phyloP scores from a whole-genome alignment of 2,329 filamentous ascomycete genomes.

The Pseudonectria buxi region DNA sequence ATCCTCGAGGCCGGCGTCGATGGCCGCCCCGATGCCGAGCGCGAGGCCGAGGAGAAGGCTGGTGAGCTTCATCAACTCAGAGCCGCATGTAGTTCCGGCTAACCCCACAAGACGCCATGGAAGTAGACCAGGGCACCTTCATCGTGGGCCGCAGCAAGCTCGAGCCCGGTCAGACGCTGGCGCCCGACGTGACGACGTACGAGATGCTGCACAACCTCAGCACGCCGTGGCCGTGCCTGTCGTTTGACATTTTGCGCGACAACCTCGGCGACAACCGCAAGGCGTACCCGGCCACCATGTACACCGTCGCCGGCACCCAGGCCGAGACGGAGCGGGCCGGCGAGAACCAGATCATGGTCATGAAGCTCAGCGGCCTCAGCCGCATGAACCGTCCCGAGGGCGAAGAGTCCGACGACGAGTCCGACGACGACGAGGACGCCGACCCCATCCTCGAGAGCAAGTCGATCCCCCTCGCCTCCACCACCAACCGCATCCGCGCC shows the following conservation, averaged over 20 bases:
- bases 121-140: conserved; percentile 89
- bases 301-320: conserved; percentile 91
- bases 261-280: conserved; percentile 80
- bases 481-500: conserved; percentile 87
- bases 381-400: conserved; percentile 68
- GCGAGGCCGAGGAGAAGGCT: conserved; percentile 80
- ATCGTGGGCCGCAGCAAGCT: conserved; percentile 92
- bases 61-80: conserved; percentile 29
- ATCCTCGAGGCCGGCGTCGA: conserved; percentile 92
- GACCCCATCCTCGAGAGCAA: conserved; percentile 94
- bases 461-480: conserved; percentile 76
- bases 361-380: conserved; percentile 90
- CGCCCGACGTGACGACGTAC: conserved; percentile 90
- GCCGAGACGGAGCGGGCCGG: conserved; percentile 66
- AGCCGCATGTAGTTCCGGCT: neutral
- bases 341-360: conserved; percentile 91
- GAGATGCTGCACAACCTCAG: conserved; percentile 94
- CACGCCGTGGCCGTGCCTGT: conserved; percentile 94
- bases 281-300: conserved; percentile 92
- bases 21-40: conserved; percentile 83
- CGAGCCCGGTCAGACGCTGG: conserved; percentile 81
- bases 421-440: conserved; percentile 66
- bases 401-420: conserved; percentile 63
- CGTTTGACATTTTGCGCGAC: conserved; percentile 87
- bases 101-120: conserved; percentile 61